Percentiles rank a stretch among this genome's conserved stretches.
Conservation (phyloP, 192 early-diverging fungal species). For the Dissophora ornata region DNA sequence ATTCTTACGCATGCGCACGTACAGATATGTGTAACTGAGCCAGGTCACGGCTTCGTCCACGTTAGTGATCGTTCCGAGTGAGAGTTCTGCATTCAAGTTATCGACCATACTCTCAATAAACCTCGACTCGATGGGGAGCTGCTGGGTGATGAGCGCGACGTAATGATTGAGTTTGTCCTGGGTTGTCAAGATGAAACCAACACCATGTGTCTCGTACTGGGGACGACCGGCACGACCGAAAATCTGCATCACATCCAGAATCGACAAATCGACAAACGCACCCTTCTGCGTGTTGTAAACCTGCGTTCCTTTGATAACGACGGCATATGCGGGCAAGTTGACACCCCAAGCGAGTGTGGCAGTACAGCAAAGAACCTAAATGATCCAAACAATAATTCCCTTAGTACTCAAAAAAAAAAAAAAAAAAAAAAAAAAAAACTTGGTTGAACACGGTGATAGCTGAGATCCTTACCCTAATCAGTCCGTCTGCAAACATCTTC, state of each 20-base stretch:
- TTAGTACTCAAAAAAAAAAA: background rate
- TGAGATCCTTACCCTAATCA: constrained; percentile 68
- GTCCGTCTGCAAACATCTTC: constrained; percentile 88
- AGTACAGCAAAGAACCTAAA: constrained; percentile 92
- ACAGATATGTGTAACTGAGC: constrained; percentile 98
- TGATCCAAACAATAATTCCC: background rate
- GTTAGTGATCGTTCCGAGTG: constrained; percentile 94
- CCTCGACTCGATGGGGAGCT: constrained; percentile 96
- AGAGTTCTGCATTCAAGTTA: constrained; percentile 98
- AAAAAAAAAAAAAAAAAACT: background rate
- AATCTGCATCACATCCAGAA: constrained; percentile 99
- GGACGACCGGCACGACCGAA: constrained; percentile 98
- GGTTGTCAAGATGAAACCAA: constrained; percentile 94
- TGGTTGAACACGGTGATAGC: too few relatives aligned
- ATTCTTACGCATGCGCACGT: constrained; percentile 95
- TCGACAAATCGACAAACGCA: constrained; percentile 92
- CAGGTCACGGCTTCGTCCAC: constrained; percentile 95
- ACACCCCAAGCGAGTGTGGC: constrained; percentile 99
- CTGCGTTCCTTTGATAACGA: constrained; percentile 98
- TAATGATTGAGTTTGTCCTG: constrained; percentile 96
- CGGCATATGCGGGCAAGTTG: constrained; percentile 98
- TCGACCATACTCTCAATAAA: constrained; percentile 90
- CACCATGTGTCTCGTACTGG: constrained; percentile 91
- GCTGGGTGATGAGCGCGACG: constrained; percentile 92
- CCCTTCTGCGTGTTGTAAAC: constrained; percentile 96